Conservation (phyloP, 1,139 yeast genomes). For the Candida anutae region DNA sequence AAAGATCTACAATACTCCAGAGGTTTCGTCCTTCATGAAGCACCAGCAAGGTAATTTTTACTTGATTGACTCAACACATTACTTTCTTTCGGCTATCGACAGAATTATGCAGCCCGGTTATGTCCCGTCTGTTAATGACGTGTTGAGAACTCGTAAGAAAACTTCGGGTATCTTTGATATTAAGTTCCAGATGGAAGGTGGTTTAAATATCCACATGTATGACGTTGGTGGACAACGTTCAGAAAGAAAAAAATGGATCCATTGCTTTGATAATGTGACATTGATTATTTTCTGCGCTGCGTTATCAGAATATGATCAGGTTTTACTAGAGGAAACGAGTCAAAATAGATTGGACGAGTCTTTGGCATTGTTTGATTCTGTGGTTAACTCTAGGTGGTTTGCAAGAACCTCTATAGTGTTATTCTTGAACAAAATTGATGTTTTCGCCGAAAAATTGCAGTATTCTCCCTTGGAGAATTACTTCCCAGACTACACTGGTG, state of each 20-base stretch:
- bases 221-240: slow-evolving; percentile 95
- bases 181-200: slow-evolving; percentile 66
- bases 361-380: slow-evolving; percentile 77
- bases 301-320: slow-evolving; percentile 84
- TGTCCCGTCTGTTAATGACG: slow-evolving; percentile 68
- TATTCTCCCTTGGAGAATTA: slow-evolving; percentile 74
- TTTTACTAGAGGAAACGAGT: slow-evolving; percentile 65
- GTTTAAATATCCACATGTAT: slow-evolving; percentile 69
- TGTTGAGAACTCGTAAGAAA: slow-evolving; percentile 80
- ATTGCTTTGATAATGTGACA: slow-evolving; percentile 89
- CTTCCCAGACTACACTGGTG: slow-evolving; percentile 89
- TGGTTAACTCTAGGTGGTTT: slow-evolving; percentile 92
- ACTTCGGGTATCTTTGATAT: slow-evolving; percentile 91
- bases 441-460: slow-evolving; percentile 79
- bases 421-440: slow-evolving; percentile 83
- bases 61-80: slow-evolving; percentile 79
- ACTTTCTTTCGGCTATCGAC: slow-evolving; percentile 62
- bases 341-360: slow-evolving; percentile 86
- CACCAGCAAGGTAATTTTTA: slow-evolving; percentile 70
- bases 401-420: slow-evolving; percentile 77
- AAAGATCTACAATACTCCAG: slow-evolving; percentile 46
- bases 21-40: slow-evolving; percentile 49
- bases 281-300: slow-evolving; percentile 87
- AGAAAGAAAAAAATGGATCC: slow-evolving; percentile 92
- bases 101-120: slow-evolving; percentile 58